Evolutionary conservation across 192 early-diverging fungal genomes (phyloP).

Genomic region (Linderina pennispora): DNA sequence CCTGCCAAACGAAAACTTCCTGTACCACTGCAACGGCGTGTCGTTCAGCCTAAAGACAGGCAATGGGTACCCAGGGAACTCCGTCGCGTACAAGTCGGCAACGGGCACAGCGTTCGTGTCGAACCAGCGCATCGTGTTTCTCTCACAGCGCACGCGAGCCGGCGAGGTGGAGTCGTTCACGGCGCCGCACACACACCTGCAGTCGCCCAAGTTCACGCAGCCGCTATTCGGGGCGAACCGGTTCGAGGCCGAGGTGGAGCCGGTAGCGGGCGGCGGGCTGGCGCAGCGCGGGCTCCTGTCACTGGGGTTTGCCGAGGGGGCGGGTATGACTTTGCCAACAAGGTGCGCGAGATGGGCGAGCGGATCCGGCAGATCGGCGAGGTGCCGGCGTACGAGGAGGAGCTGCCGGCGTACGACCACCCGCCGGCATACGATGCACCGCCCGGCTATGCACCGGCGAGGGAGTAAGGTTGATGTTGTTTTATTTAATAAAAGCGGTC

Average conservation of each 20-base stretch:
- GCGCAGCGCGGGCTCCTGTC: conserved; percentile 5
- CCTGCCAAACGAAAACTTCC: conserved; percentile 38
- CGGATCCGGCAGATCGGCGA: conserved; percentile 27
- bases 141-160: conserved; percentile 18
- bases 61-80: conserved; percentile 28
- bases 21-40: conserved; percentile 46
- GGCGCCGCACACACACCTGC: conserved; percentile 21
- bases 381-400: conserved; percentile 31
- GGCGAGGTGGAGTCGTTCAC: conserved; percentile 25
- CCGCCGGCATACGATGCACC: conserved; percentile 24
- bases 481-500: neutral
- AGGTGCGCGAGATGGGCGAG: conserved; percentile 31
- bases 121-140: conserved; percentile 40
- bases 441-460: conserved; percentile 31
- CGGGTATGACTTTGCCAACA: conserved; percentile 36
- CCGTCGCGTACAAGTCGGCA: conserved; percentile 4
- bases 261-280: conserved; percentile 13
- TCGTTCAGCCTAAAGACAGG: conserved; percentile 36
- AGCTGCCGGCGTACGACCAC: conserved; percentile 34
- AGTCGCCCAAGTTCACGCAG: conserved; percentile 18
- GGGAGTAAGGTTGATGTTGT: neutral
- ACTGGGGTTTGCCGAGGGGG: conserved; percentile 40
- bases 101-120: conserved; percentile 41
- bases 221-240: conserved; percentile 38
- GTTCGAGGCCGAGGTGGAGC: conserved; percentile 20